Evolutionary conservation across 768 basidiomycete species (phyloP).

Genomic region (Zangia roseola): DNA sequence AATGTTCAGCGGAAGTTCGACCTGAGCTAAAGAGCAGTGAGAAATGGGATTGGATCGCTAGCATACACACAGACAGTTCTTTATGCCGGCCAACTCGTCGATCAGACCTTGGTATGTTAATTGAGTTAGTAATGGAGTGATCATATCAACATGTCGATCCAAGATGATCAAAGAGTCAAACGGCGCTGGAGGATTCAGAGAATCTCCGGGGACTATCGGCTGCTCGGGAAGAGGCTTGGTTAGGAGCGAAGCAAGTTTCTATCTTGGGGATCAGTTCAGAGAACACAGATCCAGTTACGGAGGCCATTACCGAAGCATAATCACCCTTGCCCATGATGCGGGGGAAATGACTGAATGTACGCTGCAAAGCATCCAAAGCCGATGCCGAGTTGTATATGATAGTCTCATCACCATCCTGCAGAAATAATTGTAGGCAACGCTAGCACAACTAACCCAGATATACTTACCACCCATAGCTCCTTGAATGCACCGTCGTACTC

Average conservation of each 20-base stretch:
- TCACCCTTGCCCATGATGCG: conserved; percentile 94
- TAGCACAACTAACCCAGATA: not conserved
- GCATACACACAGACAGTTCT: conserved; percentile 62
- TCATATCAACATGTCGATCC: conserved; percentile 91
- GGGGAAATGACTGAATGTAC: conserved; percentile 85
- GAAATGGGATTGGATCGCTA: not conserved
- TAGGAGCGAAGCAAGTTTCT: conserved; percentile 79
- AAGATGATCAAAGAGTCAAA: conserved; percentile 87
- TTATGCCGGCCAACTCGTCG: conserved; percentile 89
- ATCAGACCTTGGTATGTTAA: conserved; percentile 95
- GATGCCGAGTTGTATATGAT: conserved; percentile 86
- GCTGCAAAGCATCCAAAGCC: conserved; percentile 80
- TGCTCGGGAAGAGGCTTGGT: conserved; percentile 54
- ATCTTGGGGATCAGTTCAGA: conserved; percentile 11
- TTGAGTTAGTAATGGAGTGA: conserved; percentile 93
- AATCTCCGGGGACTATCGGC: conserved; percentile 36
- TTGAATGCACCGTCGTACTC: conserved; percentile 84
- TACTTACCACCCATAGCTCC: conserved; percentile 86
- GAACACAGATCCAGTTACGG: not conserved
- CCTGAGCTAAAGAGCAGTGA: conserved; percentile 53
- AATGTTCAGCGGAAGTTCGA: conserved; percentile 75
- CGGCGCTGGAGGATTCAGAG: conserved; percentile 50
- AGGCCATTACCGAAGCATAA: conserved; percentile 60
- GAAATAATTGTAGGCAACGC: not conserved
- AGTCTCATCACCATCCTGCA: conserved; percentile 90